Evolutionary conservation across 768 basidiomycete species (phyloP), one percentile per base, ranked within the genome.

Genomic region (Chalciporus piperatus): DNA sequence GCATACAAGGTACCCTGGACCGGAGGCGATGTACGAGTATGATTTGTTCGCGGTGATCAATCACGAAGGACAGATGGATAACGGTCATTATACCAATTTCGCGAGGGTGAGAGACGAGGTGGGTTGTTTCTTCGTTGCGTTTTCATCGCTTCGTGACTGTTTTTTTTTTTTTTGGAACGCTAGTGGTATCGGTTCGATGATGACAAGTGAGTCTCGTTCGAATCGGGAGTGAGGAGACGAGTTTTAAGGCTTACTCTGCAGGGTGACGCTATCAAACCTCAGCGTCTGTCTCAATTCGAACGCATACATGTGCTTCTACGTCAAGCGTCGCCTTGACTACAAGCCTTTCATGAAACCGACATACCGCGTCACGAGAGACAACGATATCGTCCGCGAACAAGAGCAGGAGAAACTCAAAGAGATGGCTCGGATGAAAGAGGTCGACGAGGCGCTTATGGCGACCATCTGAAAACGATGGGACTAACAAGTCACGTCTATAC

Each of bases 141-240:
- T 7, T 25, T 25, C 25, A 3, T 25, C 7, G 25, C 25, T 25
- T 25, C 19, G 40, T 48, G 20, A 38, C 49, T 45, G 27, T n/a
- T n/a, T n/a, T n/a, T n/a, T n/a, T n/a, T n/a, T n/a, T 6, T 25
- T 7, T 45, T 44, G 39, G 28, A 46, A 39, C 27, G 22, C n/a
- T 66, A 95, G 85, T 98, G 92, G 92, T 96, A 89, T 71, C 85
- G 85, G 20, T 93, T 92, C 68, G 93, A 97, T 66, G 94, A 97
- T 63, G 93, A 95, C 61, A 96, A 91, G 89, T 91, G 60, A 66
- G 82, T 66, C 32, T 52, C 47, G 42, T 19, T 28, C 27, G 48
- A 32, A 37, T 40, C 47, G 44, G 13, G 33, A 14, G 8, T 14
- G 17, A 14, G 27, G 5, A 11, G 8, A 4, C 14, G 17, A 27